These are phyloP conservation scores for Gossypium turneri DNA, from an alignment of 345 rosid genomes.

Conservation along the genomic window DNA sequence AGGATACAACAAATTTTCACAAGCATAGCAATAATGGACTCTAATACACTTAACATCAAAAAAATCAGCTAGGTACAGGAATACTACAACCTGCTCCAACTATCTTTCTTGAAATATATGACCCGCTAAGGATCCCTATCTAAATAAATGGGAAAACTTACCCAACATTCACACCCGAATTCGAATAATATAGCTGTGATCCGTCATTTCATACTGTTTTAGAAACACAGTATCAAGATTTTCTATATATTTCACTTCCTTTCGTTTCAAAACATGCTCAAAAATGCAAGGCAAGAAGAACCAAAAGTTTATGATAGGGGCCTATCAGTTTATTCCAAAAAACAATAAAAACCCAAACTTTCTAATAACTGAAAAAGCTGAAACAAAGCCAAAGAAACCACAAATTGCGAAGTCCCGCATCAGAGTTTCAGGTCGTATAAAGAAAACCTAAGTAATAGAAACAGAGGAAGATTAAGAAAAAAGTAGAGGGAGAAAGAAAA, in stretches of 20 bases:
- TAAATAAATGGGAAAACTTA: not conserved
- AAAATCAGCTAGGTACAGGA: not conserved
- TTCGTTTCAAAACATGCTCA: not conserved
- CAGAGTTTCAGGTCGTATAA: not conserved
- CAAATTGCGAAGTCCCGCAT: not conserved
- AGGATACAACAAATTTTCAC: not conserved
- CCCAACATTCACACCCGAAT: not conserved
- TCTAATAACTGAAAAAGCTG: constrained; percentile 2
- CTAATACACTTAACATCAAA: not conserved
- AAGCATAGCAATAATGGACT: not conserved
- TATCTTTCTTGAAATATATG: not conserved
- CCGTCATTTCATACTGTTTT: not conserved
- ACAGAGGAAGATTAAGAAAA: not conserved
- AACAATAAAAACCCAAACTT: not conserved
- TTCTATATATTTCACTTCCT: not conserved
- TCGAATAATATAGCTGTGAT: not conserved
- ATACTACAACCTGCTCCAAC: not conserved
- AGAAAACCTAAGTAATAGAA: not conserved
- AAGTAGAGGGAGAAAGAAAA: not conserved
- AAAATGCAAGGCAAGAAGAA: not conserved
- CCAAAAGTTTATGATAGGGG: not conserved
- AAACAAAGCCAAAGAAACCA: not conserved
- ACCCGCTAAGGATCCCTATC: not conserved
- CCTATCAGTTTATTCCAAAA: not conserved
- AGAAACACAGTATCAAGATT: not conserved